phyloP scores from a whole-genome alignment of 2,329 filamentous ascomycete genomes.

The Penicillium thymicola region DNA sequence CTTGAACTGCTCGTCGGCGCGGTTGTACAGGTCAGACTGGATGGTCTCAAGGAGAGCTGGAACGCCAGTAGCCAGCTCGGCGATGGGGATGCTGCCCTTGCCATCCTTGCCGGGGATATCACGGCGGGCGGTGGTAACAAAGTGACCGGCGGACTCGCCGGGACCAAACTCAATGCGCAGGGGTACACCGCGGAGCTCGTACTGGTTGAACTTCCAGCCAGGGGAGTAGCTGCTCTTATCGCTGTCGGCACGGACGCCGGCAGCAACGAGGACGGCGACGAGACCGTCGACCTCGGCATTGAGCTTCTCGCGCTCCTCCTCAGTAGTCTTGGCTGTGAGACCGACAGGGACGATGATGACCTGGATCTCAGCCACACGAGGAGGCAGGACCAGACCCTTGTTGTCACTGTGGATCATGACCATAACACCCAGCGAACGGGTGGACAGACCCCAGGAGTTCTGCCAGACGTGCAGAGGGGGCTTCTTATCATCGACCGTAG shows the following conservation, averaged over 20 bases:
- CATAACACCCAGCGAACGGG: conserved; percentile 97
- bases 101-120: conserved; percentile 65
- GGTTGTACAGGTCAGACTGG: conserved; percentile 73
- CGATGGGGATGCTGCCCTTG: conserved; percentile 75
- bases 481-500: conserved; percentile 69
- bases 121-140: conserved; percentile 80
- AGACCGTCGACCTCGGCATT: conserved; percentile 73
- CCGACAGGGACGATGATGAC: conserved; percentile 87
- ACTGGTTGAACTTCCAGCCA: conserved; percentile 98
- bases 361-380: conserved; percentile 82
- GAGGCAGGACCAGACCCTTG: conserved; percentile 89
- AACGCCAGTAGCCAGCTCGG: conserved; percentile 69
- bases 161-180: conserved; percentile 93
- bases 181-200: conserved; percentile 94
- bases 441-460: conserved; percentile 98
- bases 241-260: conserved; percentile 71
- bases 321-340: conserved; percentile 79
- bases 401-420: conserved; percentile 97
- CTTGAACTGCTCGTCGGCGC: conserved; percentile 74
- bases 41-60: conserved; percentile 84
- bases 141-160: conserved; percentile 82
- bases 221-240: conserved; percentile 88
- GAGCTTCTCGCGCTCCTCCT: conserved; percentile 74
- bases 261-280: conserved; percentile 64
- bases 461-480: conserved; percentile 89